Base-by-base conservation (phyloP, 345 rosid species). In the Euphorbia tirucalli region DNA sequence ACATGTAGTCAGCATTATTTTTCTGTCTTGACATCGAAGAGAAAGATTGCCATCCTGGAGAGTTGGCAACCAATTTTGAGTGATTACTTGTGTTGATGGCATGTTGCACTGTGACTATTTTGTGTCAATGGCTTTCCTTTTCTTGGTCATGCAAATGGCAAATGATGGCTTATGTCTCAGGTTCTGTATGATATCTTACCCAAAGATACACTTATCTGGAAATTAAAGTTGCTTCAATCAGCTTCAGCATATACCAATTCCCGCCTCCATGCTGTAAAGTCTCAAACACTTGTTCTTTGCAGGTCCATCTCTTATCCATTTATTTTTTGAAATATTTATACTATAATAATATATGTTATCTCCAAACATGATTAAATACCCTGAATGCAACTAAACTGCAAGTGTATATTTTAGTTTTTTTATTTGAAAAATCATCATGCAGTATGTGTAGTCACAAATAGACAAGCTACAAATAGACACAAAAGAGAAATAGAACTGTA, bases 191-290 rank as follows among this genome's bases (percentile, higher is more conserved):
- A 84, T 71, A 77, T 87, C 56, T 76, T 90, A 52, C 87, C 94
- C 0, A 88, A 80, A 78, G 88, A 86, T 60, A 87, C 96, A 22
- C 84, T 93, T 79, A 78, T 76, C 5, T 93, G 96, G 98, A 91
- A 89, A 84, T 84, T 93, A 71, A 80, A 80, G 60, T 68, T 93
- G 83, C 88, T 92, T 65, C 84, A 87, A 74, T 77, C 84, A 13
- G 93, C 92, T 71, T 78, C 89, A 48, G 75, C 81, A 69, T 87
- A 75, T 75, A 81, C 89, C 70, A 93, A 90, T 77, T 74, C 89
- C 68, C 93, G 88, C 82, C 85, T 93, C 44, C 91, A 87, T 82
- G 85, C 86, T 43, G 85, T 90, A 74, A 82, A 80, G 78, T 89
- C 93, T 73, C 91, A 79, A 65, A 84, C 90, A 13, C 82, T 93